Evolutionary conservation across 768 basidiomycete genomes (phyloP).

Genomic region (Sporobolomyces pararoseus): DNA sequence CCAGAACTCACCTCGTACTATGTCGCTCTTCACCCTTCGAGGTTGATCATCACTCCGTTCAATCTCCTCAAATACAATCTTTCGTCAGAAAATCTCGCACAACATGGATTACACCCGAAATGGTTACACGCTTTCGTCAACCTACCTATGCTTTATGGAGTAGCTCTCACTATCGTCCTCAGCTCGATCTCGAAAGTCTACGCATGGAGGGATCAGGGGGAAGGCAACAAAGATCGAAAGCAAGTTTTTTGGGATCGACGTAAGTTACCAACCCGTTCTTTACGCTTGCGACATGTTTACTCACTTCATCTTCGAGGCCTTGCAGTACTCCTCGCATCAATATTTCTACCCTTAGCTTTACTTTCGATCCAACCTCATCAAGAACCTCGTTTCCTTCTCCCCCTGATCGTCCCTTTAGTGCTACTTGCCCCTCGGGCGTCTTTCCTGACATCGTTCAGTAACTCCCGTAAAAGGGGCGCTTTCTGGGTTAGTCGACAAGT

Average conservation of each 20-base stretch:
- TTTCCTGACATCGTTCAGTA: not conserved
- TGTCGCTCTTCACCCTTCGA: not conserved
- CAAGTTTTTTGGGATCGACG: not conserved
- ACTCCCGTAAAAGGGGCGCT: not conserved
- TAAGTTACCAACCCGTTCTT: no score
- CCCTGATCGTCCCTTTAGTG: slow-evolving; percentile 35
- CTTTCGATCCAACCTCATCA: slow-evolving; percentile 44
- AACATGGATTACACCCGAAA: slow-evolving; percentile 41
- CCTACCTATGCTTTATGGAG: slow-evolving; percentile 37
- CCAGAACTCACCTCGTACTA: no score
- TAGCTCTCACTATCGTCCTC: not conserved
- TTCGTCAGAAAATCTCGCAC: slow-evolving; percentile 30
- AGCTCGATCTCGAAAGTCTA: not conserved
- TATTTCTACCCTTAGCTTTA: slow-evolving; percentile 2
- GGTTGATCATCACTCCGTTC: slow-evolving; percentile 34
- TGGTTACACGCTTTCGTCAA: slow-evolving; percentile 40
- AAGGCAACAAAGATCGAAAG: not conserved
- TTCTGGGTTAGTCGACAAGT: slow-evolving; percentile 20
- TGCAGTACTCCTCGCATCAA: slow-evolving; percentile 21
- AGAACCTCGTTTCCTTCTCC: slow-evolving; percentile 44
- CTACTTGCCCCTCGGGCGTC: not conserved
- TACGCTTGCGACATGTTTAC: no score
- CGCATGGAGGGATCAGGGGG: no score
- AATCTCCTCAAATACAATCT: slow-evolving; percentile 43
- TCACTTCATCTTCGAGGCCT: no score